Evolutionary conservation across 176 grass and related monocot species (phyloP).

Genomic region (Oryza glaberrima): DNA sequence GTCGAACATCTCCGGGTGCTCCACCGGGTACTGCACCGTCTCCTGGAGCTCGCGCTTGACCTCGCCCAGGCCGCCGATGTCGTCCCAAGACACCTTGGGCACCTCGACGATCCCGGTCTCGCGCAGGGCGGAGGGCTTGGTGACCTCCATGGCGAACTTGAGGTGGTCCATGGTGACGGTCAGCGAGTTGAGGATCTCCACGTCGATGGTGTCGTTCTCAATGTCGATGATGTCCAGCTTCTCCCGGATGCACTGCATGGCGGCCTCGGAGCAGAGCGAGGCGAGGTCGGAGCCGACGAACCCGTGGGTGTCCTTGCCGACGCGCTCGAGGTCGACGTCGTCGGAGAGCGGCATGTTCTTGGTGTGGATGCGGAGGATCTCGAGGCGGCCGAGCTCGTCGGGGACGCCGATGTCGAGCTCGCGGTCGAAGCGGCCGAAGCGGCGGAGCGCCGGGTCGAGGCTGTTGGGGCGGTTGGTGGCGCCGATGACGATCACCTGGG

Average conservation of each 20-base stretch:
- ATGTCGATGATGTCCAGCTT: slow-evolving; percentile 48
- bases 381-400: slow-evolving; percentile 58
- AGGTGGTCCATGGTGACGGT: slow-evolving; percentile 26
- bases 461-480: slow-evolving; percentile 67
- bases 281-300: slow-evolving; percentile 55
- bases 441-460: slow-evolving; percentile 50
- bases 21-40: slow-evolving; percentile 59
- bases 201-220: slow-evolving; percentile 45
- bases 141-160: slow-evolving; percentile 12
- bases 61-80: slow-evolving; percentile 55
- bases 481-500: slow-evolving; percentile 56
- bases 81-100: slow-evolving; percentile 58
- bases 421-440: slow-evolving; percentile 60
- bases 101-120: slow-evolving; percentile 47
- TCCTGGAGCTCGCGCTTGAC: slow-evolving; percentile 62
- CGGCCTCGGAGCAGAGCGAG: slow-evolving; percentile 55
- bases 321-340: slow-evolving; percentile 53
- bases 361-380: slow-evolving; percentile 62
- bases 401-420: slow-evolving; percentile 65
- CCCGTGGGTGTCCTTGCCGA: slow-evolving; percentile 49
- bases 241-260: slow-evolving; percentile 53
- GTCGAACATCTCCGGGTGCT: slow-evolving; percentile 59
- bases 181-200: slow-evolving; percentile 53
- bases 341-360: slow-evolving; percentile 50
- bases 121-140: slow-evolving; percentile 33